phyloP scores from a whole-genome alignment of 176 grass and related monocot genomes.

The Thalia dealbata region DNA sequence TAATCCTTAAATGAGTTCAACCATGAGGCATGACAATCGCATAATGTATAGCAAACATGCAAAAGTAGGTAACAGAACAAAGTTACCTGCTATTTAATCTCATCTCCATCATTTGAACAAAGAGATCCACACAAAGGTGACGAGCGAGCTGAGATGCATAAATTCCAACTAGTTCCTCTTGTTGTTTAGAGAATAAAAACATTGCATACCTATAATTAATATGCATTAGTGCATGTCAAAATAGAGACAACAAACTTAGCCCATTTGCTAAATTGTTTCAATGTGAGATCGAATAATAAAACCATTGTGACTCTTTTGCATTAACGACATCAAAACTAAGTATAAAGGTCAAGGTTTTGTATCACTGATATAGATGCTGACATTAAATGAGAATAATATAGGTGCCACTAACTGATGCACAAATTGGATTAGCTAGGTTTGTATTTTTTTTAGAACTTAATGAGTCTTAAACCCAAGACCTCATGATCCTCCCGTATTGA shows the following conservation, averaged over 20 bases:
- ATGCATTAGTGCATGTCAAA: not conserved
- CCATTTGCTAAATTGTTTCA: too few species aligned
- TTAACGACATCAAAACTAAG: not conserved
- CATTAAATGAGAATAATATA: too few species aligned
- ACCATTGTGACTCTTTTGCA: not conserved
- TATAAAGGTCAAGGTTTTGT: too few species aligned
- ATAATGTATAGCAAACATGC: not conserved
- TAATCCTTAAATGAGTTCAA: not conserved
- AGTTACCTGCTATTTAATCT: constrained; percentile 75
- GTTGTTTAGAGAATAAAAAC: constrained; percentile 82
- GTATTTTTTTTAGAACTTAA: too few species aligned
- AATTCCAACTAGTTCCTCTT: constrained; percentile 89
- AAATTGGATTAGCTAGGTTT: too few species aligned
- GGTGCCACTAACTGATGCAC: too few species aligned
- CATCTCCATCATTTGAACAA: constrained; percentile 93
- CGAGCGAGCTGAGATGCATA: constrained; percentile 85
- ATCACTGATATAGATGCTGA: too few species aligned
- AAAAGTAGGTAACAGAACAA: constrained; percentile 3
- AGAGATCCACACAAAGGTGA: constrained; percentile 78
- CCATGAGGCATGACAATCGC: not conserved
- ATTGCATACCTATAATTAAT: constrained; percentile 71
- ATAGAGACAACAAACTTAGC: not conserved
- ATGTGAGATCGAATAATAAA: not conserved
- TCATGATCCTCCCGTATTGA: too few species aligned
- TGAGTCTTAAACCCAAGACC: too few species aligned